Evolutionary conservation across 306 rosid species (phyloP).

Genomic region (Aeschynomene evenia): DNA sequence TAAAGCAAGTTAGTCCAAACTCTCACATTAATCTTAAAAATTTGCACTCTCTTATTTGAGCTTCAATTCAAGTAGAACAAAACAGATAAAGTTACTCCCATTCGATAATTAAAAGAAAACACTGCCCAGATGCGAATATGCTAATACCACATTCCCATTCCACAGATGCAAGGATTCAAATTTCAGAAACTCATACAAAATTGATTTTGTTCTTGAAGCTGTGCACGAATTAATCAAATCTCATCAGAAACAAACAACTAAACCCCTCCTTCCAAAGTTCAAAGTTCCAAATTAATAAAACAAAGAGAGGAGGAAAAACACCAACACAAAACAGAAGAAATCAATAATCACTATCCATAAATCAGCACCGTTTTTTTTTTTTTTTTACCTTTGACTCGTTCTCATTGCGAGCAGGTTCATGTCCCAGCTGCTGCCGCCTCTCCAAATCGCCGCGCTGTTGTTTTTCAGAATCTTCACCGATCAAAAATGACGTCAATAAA

Average conservation of each 20-base stretch:
- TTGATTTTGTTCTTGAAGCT: not conserved
- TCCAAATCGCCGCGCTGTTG: constrained; percentile 38
- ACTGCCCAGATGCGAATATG: not conserved
- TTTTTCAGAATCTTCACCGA: constrained; percentile 65
- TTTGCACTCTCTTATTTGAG: not conserved
- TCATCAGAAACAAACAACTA: not conserved
- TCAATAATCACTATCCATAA: not conserved
- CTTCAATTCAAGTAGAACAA: constrained; percentile 18
- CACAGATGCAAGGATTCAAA: constrained; percentile 14
- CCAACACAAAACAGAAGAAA: not conserved
- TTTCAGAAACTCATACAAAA: not conserved
- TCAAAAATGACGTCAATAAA: constrained; percentile 22
- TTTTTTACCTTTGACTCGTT: constrained; percentile 54
- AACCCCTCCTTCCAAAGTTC: not conserved
- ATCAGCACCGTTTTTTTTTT: not conserved
- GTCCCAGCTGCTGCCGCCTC: constrained; percentile 14
- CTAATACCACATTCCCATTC: not conserved
- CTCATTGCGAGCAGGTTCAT: constrained; percentile 36
- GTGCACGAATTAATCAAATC: not conserved
- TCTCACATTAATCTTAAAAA: no score
- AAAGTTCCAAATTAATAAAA: not conserved
- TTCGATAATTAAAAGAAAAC: not conserved
- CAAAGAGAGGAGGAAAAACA: no score
- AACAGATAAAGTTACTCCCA: constrained; percentile 1
- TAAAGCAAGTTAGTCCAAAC: constrained; percentile 9